Percentiles rank a stretch among this genome's conserved stretches.
These are phyloP conservation scores for Trifolium pratense DNA, from an alignment of 306 rosid genomes.

Conservation along the genomic window DNA sequence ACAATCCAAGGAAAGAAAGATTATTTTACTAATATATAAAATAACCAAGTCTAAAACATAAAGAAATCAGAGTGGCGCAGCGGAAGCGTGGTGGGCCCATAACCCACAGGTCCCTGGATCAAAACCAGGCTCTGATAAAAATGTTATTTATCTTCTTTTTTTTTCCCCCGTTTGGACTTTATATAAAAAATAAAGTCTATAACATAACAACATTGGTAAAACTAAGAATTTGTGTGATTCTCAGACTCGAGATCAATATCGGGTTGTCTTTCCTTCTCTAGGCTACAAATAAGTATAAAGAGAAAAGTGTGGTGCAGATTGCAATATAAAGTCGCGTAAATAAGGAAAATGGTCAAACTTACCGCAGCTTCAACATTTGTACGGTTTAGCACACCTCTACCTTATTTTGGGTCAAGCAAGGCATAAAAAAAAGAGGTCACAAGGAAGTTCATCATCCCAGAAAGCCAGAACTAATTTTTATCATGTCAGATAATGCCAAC, in stretches of 20 bases:
- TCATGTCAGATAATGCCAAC: background rate
- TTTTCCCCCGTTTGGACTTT: too few species aligned
- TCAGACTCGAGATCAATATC: constrained; percentile 1
- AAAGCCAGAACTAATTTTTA: background rate
- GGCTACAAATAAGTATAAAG: constrained; percentile 22
- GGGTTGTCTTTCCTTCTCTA: constrained; percentile 11
- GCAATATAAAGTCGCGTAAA: constrained; percentile 6
- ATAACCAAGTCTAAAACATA: background rate
- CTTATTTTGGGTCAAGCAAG: too few species aligned
- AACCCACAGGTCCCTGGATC: too few species aligned
- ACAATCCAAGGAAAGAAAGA: constrained; percentile 8
- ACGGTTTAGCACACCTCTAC: too few species aligned
- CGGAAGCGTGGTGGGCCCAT: too few species aligned
- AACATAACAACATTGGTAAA: constrained; percentile 10
- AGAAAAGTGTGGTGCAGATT: background rate
- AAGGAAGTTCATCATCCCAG: too few species aligned
- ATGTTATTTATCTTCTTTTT: too few species aligned
- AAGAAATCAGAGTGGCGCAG: too few species aligned
- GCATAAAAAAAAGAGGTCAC: background rate
- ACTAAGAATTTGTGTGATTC: background rate
- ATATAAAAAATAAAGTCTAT: too few species aligned
- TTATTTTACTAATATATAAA: constrained; percentile 1
- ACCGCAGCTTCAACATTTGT: constrained; percentile 98
- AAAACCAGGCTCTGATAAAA: too few species aligned
- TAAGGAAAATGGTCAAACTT: constrained; percentile 48